These are phyloP conservation scores for Brettanomyces sp. DNA, from an alignment of 805 yeast species.

Conservation along the genomic window DNA sequence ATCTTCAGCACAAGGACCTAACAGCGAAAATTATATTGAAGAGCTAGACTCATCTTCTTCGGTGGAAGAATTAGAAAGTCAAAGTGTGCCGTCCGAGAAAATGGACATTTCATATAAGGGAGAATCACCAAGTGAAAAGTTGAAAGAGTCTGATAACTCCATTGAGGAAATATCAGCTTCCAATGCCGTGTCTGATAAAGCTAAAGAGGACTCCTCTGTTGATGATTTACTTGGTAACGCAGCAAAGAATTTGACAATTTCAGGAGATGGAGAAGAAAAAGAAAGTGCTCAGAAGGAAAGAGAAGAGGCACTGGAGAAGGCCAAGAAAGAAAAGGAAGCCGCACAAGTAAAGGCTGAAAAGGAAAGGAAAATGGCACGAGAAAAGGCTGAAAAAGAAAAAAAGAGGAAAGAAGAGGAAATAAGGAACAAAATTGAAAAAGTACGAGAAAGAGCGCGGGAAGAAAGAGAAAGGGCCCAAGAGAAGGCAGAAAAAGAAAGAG, in stretches of 20 bases:
- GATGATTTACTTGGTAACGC: no score
- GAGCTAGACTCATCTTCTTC: no score
- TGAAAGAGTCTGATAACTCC: background rate
- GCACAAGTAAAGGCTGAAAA: background rate
- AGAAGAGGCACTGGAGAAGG: background rate
- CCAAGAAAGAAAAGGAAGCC: background rate
- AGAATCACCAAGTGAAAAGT: background rate
- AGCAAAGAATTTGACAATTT: no score
- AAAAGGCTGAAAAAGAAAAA: background rate
- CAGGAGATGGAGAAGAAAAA: background rate
- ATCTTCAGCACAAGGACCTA: no score
- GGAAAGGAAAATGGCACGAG: background rate
- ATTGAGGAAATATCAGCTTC: background rate
- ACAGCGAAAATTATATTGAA: no score
- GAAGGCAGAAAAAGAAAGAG: background rate
- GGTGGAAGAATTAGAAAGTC: no score
- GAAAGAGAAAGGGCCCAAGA: background rate
- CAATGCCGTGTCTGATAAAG: background rate
- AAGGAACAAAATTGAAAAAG: background rate
- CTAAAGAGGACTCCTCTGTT: background rate
- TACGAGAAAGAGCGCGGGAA: conserved; percentile 1
- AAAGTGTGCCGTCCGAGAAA: no score
- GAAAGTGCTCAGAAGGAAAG: conserved; percentile 3
- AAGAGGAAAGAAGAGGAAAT: background rate
- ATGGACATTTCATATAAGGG: no score